Conservation (phyloP, 805 yeast genomes). For the Ogataea salicorniae region DNA sequence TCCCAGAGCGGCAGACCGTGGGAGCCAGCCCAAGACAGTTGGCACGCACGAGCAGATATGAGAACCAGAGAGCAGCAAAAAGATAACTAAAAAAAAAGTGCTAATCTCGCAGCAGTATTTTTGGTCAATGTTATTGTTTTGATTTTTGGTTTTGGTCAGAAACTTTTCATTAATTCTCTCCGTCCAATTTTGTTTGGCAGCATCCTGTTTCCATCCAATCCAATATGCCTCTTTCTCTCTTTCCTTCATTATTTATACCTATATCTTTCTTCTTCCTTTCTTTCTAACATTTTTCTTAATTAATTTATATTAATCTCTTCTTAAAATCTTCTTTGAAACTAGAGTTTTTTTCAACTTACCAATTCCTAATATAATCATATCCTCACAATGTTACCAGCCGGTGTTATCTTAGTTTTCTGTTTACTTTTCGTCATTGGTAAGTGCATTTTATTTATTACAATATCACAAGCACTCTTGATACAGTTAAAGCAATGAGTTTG, state of each 20-base stretch:
- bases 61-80: too few species aligned
- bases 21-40: too few species aligned
- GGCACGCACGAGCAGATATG: too few species aligned
- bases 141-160: too few species aligned
- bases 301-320: not conserved
- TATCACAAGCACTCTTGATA: too few species aligned
- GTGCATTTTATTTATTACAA: slow-evolving; percentile 4
- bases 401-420: slow-evolving; percentile 59
- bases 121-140: too few species aligned
- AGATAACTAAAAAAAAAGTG: too few species aligned
- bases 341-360: not conserved
- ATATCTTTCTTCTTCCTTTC: not conserved
- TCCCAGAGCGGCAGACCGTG: too few species aligned
- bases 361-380: slow-evolving; percentile 4
- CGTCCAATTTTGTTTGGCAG: not conserved
- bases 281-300: not conserved
- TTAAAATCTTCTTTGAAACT: not conserved
- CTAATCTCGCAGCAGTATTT: too few species aligned
- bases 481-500: too few species aligned
- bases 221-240: not conserved
- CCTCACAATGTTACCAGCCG: slow-evolving; percentile 52
- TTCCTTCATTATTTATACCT: not conserved
- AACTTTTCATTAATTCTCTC: too few species aligned
- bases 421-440: slow-evolving; percentile 44
- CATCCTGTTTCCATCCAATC: not conserved